Percentiles rank a stretch among this genome's conserved stretches.
Conservation (phyloP, 2,329 filamentous ascomycete genomes). For the Microcera coccophila region DNA sequence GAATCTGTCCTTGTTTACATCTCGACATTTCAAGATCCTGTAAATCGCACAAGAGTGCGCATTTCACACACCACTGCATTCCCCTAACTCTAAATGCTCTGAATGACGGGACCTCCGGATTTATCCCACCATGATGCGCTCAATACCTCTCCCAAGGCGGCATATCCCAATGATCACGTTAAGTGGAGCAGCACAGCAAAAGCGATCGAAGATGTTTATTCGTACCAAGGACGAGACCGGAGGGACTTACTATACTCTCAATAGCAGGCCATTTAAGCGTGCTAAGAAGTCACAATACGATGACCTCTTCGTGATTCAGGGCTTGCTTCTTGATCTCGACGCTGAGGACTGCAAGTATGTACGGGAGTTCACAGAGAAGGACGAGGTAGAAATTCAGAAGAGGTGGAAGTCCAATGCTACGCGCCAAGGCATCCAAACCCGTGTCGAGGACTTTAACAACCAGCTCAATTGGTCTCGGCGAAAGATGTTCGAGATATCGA, state of each 20-base stretch:
- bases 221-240: slow-evolving; percentile 18
- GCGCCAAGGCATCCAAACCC: slow-evolving; percentile 20
- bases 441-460: slow-evolving; percentile 30
- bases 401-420: slow-evolving; percentile 29
- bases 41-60: too few relatives aligned
- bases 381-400: slow-evolving; percentile 32
- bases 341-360: slow-evolving; percentile 43
- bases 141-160: slow-evolving; percentile 3
- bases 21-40: too few relatives aligned
- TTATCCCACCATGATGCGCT: slow-evolving; percentile 23
- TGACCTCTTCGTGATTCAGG: slow-evolving; percentile 39
- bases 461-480: slow-evolving; percentile 25
- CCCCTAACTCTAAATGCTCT: too few relatives aligned
- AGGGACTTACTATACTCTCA: slow-evolving; percentile 27
- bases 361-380: slow-evolving; percentile 36
- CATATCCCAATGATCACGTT: slow-evolving; percentile 1
- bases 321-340: slow-evolving; percentile 50
- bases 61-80: too few relatives aligned
- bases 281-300: slow-evolving; percentile 12
- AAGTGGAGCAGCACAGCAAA: neutral
- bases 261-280: slow-evolving; percentile 5
- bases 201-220: slow-evolving; percentile 25
- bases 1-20: too few relatives aligned
- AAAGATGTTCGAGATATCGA: slow-evolving; percentile 23
- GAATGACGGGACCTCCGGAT: too few relatives aligned